Conservation (phyloP, 352 stramenopile species). For the Blastocystis hominis region DNA sequence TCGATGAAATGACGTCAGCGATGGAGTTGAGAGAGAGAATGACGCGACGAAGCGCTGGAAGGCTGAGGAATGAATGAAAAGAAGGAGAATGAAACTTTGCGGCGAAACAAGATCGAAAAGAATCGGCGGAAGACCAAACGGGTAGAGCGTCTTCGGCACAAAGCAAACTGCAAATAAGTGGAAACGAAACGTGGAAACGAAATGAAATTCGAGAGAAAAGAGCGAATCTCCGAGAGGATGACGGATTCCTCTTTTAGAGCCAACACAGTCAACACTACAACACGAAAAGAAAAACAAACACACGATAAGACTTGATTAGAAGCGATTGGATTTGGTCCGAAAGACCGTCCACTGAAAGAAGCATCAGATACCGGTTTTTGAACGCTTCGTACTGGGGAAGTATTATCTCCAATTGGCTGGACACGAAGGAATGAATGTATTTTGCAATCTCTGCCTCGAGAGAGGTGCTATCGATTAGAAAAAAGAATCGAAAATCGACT, state of each 20-base stretch:
- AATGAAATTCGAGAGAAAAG: not conserved
- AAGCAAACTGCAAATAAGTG: not conserved
- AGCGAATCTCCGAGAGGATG: not conserved
- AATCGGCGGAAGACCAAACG: not conserved
- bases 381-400: not conserved
- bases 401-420: not conserved
- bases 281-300: not conserved
- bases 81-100: not conserved
- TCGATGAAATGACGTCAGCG: not conserved
- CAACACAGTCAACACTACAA: not conserved
- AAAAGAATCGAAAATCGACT: not conserved
- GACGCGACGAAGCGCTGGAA: not conserved
- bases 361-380: not conserved
- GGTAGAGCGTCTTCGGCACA: not conserved
- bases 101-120: not conserved
- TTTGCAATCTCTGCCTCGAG: slow-evolving; percentile 27
- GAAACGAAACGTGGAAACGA: not conserved
- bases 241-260: not conserved
- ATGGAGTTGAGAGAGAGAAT: not conserved
- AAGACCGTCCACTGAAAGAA: not conserved
- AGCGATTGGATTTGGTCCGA: not conserved
- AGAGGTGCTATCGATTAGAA: not conserved
- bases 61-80: not conserved
- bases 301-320: not conserved
- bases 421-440: not conserved